Percentiles rank a stretch among this genome's conserved stretches.
Evolutionary conservation across 1,139 yeast genomes (phyloP).

Genomic region (Debaryomycetaceae sp.): DNA sequence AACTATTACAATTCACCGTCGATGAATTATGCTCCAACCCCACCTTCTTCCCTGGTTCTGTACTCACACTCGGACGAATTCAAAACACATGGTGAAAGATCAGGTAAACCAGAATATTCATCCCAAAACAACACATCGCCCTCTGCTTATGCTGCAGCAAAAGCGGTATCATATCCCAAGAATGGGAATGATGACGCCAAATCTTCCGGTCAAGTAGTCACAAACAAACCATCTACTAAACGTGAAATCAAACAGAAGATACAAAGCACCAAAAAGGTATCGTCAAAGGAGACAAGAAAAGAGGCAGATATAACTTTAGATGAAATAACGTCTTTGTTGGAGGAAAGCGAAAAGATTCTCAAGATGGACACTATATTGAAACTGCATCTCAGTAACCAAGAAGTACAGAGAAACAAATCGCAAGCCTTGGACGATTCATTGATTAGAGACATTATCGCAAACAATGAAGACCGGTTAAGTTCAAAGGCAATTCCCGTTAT

Average conservation of each 20-base stretch:
- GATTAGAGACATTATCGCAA: conserved; percentile 42
- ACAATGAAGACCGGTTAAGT: conserved; percentile 32
- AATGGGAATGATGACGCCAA: too few species aligned
- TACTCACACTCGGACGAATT: background rate
- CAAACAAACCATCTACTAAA: background rate
- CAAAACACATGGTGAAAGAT: background rate
- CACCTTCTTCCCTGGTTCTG: background rate
- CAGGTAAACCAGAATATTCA: background rate
- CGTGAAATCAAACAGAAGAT: background rate
- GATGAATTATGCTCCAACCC: background rate
- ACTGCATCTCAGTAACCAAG: conserved; percentile 31
- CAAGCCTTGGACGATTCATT: conserved; percentile 32
- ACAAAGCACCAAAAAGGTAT: background rate
- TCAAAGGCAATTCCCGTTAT: conserved; percentile 36
- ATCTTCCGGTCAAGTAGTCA: background rate
- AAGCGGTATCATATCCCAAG: too few species aligned
- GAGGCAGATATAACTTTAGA: conserved; percentile 22
- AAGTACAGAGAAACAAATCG: conserved; percentile 17
- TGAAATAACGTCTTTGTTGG: conserved; percentile 33
- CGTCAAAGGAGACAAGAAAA: background rate
- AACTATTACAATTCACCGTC: background rate
- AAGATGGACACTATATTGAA: conserved; percentile 40
- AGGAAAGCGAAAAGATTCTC: conserved; percentile 38
- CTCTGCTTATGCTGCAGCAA: background rate
- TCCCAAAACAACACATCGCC: background rate